phyloP scores from a whole-genome alignment of 345 rosid genomes.

The Triadica sebifera region DNA sequence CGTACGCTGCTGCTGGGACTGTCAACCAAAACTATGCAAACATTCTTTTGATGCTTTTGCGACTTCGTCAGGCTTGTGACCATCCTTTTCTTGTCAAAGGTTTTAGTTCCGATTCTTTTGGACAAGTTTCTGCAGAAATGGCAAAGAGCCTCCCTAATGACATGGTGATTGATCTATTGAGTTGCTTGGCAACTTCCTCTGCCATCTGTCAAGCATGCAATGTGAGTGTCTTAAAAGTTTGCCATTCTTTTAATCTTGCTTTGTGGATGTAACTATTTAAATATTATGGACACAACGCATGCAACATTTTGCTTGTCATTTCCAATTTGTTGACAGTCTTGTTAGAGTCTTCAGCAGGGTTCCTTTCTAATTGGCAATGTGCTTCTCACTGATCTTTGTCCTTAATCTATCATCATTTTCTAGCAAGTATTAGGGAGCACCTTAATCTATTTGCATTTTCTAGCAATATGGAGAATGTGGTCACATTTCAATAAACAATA shows the following conservation, averaged over 20 bases:
- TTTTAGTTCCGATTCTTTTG: slow-evolving; percentile 53
- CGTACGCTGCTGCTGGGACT: slow-evolving; percentile 55
- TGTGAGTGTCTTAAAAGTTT: slow-evolving; percentile 51
- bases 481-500: neutral
- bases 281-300: neutral
- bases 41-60: slow-evolving; percentile 94
- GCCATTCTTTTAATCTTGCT: neutral
- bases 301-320: neutral
- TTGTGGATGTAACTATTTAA: too few species aligned
- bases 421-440: too few species aligned
- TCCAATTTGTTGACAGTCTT: neutral
- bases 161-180: slow-evolving; percentile 45
- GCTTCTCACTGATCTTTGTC: neutral
- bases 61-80: slow-evolving; percentile 96
- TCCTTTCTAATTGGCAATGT: neutral
- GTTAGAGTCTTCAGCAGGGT: neutral
- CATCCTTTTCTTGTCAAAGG: slow-evolving; percentile 81
- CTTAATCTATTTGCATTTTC: too few species aligned
- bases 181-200: slow-evolving; percentile 48
- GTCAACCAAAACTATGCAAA: slow-evolving; percentile 90
- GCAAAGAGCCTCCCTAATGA: slow-evolving; percentile 59
- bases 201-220: slow-evolving; percentile 65
- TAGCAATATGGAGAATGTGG: neutral
- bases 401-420: neutral
- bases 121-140: slow-evolving; percentile 63